A percentile compares a stretch with the other conserved stretches of the same genome.
Conservation (phyloP, 1,284 basidiomycete genomes). For the Marasmius oreades region DNA sequence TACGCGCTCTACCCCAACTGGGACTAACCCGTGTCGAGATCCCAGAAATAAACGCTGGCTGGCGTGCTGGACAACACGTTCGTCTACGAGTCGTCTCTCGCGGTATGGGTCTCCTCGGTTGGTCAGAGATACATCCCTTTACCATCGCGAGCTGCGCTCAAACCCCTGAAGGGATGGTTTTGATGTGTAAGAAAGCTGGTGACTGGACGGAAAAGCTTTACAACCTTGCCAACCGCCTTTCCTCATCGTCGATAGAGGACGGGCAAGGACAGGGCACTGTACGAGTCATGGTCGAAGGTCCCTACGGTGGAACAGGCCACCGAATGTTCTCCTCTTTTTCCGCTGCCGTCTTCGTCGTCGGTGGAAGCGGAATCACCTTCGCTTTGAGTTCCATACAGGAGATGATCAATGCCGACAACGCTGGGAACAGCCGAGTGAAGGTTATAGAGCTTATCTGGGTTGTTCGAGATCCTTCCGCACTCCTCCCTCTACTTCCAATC, state of each 20-base stretch:
- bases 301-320: conserved; percentile 71
- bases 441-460: conserved; percentile 68
- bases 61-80: conserved; percentile 83
- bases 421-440: conserved; percentile 49
- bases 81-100: conserved; percentile 61
- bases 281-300: conserved; percentile 68
- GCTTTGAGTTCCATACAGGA: conserved; percentile 63
- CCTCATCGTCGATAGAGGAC: conserved; percentile 28
- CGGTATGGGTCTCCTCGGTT: conserved; percentile 53
- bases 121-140: conserved; percentile 72
- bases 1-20: conserved; percentile 54
- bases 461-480: conserved; percentile 51
- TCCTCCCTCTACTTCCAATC: conserved; percentile 52
- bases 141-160: conserved; percentile 59
- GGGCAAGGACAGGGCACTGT: conserved; percentile 38
- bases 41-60: conserved; percentile 61
- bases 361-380: conserved; percentile 74
- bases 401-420: conserved; percentile 52
- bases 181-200: conserved; percentile 63
- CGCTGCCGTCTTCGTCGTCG: conserved; percentile 62
- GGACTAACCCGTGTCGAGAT: conserved; percentile 57
- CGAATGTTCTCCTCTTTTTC: conserved; percentile 62
- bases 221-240: conserved; percentile 45
- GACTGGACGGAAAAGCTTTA: conserved; percentile 63
- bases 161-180: conserved; percentile 49